phyloP scores from a whole-genome alignment of 345 rosid genomes.

The Ricinus communis region DNA sequence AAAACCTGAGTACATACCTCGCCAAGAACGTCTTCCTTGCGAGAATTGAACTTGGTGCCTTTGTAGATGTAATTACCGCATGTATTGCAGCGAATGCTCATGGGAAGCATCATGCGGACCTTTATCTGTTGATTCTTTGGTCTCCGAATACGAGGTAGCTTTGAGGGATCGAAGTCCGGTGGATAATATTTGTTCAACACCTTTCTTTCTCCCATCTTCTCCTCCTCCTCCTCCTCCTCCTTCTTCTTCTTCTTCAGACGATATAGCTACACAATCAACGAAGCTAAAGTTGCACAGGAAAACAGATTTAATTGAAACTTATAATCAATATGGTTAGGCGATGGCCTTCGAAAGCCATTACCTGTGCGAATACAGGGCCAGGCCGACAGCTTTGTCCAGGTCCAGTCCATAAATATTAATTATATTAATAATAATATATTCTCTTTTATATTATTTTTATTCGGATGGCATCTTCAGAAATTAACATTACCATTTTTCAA shows the following conservation, averaged over 20 bases:
- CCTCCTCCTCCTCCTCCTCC: conserved; percentile 62
- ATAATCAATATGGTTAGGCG: too few relatives aligned
- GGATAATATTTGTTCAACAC: conserved; percentile 91
- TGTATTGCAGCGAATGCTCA: conserved; percentile 91
- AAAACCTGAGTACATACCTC: conserved; percentile 47
- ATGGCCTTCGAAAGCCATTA: too few relatives aligned
- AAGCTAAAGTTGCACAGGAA: too few relatives aligned
- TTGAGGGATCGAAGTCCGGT: conserved; percentile 90
- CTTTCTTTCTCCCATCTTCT: conserved; percentile 86
- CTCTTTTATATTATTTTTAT: too few relatives aligned
- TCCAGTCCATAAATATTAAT: too few relatives aligned
- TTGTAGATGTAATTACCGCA: conserved; percentile 90
- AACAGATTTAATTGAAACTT: too few relatives aligned
- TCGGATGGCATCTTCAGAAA: too few relatives aligned
- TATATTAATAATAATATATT: too few relatives aligned
- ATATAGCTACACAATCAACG: too few relatives aligned
- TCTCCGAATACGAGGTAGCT: conserved; percentile 67
- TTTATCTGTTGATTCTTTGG: conserved; percentile 91
- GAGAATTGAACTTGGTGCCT: conserved; percentile 91
- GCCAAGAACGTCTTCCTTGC: conserved; percentile 84
- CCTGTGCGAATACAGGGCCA: too few relatives aligned
- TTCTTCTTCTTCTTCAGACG: conserved; percentile 2
- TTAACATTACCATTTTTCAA: too few relatives aligned
- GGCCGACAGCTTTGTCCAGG: too few relatives aligned
- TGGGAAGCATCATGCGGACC: conserved; percentile 96